A percentile compares a stretch with the other conserved stretches of the same genome.
phyloP scores from a whole-genome alignment of 78 protist species.

The slime mould (Dictyostelium discoideum) region dicty_2.7 NC_007091.3:4752001-4752500 shows the following conservation, averaged over 20 bases:
- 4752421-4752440: background rate
- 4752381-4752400: background rate
- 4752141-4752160: slow-evolving; percentile 66
- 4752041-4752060: background rate
- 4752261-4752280: slow-evolving; percentile 42
- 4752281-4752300: slow-evolving; percentile 63
- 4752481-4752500: background rate
- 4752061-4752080: background rate
- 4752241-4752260: background rate
- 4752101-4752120: slow-evolving; percentile 3
- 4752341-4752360: background rate
- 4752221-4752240: slow-evolving; percentile 34
- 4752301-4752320: slow-evolving; percentile 41
- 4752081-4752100: slow-evolving; percentile 43
- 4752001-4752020: background rate
- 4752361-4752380: background rate
- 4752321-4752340: background rate
- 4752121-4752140: slow-evolving; percentile 2
- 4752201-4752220: background rate
- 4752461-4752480: background rate
- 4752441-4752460: background rate
- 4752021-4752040: slow-evolving; percentile 2
- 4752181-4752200: background rate
- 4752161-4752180: background rate
- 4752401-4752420: background rate